A percentile compares a stretch with the other conserved stretches of the same genome.
Conservation (phyloP, 106 monocot genomes). For the Dendrobium huoshanense region DNA sequence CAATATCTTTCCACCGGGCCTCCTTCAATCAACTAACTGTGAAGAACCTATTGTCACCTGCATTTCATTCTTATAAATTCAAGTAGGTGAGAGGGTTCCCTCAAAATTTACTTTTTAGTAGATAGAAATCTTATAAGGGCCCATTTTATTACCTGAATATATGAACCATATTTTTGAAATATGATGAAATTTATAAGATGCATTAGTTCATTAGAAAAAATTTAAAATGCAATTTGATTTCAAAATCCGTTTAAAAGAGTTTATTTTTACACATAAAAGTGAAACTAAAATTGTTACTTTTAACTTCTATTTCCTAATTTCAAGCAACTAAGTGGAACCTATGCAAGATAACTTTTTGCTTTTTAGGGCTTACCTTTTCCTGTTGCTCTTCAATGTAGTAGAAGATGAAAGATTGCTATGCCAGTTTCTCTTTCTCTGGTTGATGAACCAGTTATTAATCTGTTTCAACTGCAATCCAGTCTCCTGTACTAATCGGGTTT, state of each 20-base stretch:
- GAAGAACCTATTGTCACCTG: background rate
- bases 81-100: background rate
- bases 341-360: background rate
- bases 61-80: background rate
- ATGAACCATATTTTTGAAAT: too few relatives aligned
- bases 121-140: too few relatives aligned
- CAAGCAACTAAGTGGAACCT: background rate
- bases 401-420: slow-evolving; percentile 17
- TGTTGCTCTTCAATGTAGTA: slow-evolving; percentile 13
- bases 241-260: too few relatives aligned
- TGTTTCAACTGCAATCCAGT: slow-evolving; percentile 14
- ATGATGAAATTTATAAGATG: too few relatives aligned
- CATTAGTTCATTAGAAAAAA: too few relatives aligned
- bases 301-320: background rate
- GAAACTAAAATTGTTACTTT: too few relatives aligned
- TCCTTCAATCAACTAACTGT: background rate
- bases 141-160: too few relatives aligned
- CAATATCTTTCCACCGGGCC: background rate
- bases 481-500: slow-evolving; percentile 13
- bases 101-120: too few relatives aligned
- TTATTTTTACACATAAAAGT: too few relatives aligned
- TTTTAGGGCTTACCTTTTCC: slow-evolving; percentile 8
- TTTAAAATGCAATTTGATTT: too few relatives aligned
- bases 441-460: slow-evolving; percentile 25
- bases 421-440: slow-evolving; percentile 29